These are phyloP conservation scores for Closterium sp. DNA, from an alignment of 139 green algal species.

Conservation along the genomic window DNA sequence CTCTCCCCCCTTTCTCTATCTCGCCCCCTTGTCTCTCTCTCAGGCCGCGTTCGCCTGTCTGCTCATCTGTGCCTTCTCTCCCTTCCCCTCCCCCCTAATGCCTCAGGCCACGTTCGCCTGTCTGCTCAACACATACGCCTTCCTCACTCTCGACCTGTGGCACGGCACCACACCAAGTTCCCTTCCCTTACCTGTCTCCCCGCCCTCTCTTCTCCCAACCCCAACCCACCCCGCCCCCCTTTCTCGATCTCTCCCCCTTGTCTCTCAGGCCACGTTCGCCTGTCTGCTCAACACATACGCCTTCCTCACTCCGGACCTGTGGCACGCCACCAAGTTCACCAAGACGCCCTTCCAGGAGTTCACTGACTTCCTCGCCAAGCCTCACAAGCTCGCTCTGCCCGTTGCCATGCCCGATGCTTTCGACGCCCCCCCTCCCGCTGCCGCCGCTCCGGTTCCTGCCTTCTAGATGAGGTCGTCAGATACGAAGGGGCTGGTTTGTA, in stretches of 20 bases:
- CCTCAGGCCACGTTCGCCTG: too few relatives aligned
- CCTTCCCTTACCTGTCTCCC: too few relatives aligned
- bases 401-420: background rate
- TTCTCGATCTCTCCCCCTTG: background rate
- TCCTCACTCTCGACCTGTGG: too few relatives aligned
- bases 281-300: constrained; percentile 81
- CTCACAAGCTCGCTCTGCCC: constrained; percentile 33
- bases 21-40: too few relatives aligned
- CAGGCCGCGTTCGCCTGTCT: too few relatives aligned
- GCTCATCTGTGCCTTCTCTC: too few relatives aligned
- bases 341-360: constrained; percentile 93
- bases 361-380: constrained; percentile 70
- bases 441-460: background rate
- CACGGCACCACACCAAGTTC: too few relatives aligned
- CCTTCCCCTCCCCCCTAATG: too few relatives aligned
- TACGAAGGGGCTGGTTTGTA: background rate
- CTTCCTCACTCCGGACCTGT: constrained; percentile 97
- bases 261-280: constrained; percentile 53
- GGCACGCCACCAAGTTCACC: constrained; percentile 70
- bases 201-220: background rate
- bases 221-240: background rate
- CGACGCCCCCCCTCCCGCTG: background rate
- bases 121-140: too few relatives aligned
- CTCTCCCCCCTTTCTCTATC: constrained; percentile 7
- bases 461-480: background rate